phyloP scores from a whole-genome alignment of 1,139 yeast genomes.

The Pichia sp. region DNA sequence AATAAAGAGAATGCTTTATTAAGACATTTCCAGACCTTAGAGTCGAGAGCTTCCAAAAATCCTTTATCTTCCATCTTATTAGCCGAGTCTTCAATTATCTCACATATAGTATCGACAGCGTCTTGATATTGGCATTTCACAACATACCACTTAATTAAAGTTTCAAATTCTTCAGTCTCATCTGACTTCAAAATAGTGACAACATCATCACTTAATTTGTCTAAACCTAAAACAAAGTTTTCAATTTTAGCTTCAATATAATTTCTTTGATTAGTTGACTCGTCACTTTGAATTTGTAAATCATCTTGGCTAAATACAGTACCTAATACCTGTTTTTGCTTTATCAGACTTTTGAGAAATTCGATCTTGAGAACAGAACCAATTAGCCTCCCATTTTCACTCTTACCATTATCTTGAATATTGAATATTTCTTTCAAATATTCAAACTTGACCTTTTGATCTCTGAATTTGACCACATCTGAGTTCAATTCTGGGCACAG shows the following conservation, averaged over 20 bases:
- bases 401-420: slow-evolving; percentile 16
- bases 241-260: slow-evolving; percentile 12
- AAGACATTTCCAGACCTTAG: slow-evolving; percentile 35
- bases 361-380: slow-evolving; percentile 27
- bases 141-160: slow-evolving; percentile 30
- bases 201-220: slow-evolving; percentile 26
- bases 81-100: slow-evolving; percentile 24
- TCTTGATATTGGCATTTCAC: slow-evolving; percentile 16
- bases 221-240: slow-evolving; percentile 20
- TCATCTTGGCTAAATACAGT: background rate
- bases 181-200: slow-evolving; percentile 29
- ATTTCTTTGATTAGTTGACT: background rate
- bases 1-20: slow-evolving; percentile 39
- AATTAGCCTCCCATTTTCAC: background rate
- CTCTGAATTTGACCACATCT: slow-evolving; percentile 35
- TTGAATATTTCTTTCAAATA: slow-evolving; percentile 34
- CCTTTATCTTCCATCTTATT: slow-evolving; percentile 15
- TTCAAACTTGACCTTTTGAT: slow-evolving; percentile 28
- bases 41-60: slow-evolving; percentile 7
- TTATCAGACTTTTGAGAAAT: slow-evolving; percentile 34
- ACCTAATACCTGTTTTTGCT: background rate
- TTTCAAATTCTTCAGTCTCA: slow-evolving; percentile 23
- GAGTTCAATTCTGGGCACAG: slow-evolving; percentile 41
- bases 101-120: slow-evolving; percentile 24
- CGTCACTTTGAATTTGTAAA: background rate